These are phyloP conservation scores for Hibiscus syriacus DNA, from an alignment of 345 rosid genomes.

Conservation along the genomic window DNA sequence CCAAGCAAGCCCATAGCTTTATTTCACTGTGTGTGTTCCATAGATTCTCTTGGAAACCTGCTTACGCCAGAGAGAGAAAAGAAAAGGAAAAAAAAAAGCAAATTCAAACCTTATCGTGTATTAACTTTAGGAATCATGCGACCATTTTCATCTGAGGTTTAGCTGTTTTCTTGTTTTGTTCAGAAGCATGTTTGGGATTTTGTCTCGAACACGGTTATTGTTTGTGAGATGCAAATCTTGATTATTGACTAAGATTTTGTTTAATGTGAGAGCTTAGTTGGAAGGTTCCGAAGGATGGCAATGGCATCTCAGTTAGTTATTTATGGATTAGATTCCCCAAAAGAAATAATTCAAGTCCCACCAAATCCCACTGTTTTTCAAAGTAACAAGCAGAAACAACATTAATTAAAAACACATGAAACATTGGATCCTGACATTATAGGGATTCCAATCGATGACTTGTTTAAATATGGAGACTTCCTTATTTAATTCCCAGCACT, in stretches of 20 bases:
- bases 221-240: not conserved
- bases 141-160: not conserved
- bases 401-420: not conserved
- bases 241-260: too few species aligned
- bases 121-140: constrained; percentile 2
- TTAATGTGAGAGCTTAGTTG: too few species aligned
- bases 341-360: constrained; percentile 1
- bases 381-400: not conserved
- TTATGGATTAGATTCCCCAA: constrained; percentile 3
- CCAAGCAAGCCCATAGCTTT: too few species aligned
- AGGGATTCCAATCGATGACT: not conserved
- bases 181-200: not conserved
- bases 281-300: too few species aligned
- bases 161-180: not conserved
- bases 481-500: not conserved
- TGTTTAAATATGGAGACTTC: not conserved
- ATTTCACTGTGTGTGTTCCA: constrained; percentile 4
- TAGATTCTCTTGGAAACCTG: constrained; percentile 10
- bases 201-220: not conserved
- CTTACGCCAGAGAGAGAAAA: constrained; percentile 1
- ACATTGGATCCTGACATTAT: not conserved
- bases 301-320: too few species aligned
- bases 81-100: not conserved
- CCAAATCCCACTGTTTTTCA: too few species aligned
- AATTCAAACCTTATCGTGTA: constrained; percentile 8